Evolutionary conservation across 805 yeast genomes (phyloP).

Genomic region (Candida incommunis): DNA sequence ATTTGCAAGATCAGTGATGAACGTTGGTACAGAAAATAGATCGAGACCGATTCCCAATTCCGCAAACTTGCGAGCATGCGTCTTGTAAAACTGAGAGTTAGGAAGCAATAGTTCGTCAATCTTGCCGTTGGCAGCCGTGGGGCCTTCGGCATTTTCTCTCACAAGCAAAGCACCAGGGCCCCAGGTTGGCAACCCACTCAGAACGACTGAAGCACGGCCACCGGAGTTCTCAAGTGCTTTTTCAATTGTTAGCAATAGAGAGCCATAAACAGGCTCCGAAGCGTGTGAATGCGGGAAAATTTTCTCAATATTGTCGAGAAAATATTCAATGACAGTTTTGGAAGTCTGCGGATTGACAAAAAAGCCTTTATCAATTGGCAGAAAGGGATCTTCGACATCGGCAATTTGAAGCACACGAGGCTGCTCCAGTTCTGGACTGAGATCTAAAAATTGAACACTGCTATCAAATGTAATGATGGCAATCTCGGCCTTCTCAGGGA

Average conservation of each 20-base stretch:
- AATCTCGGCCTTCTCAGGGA: slow-evolving; percentile 29
- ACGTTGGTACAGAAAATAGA: slow-evolving; percentile 51
- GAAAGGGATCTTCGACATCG: slow-evolving; percentile 64
- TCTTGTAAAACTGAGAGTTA: slow-evolving; percentile 46
- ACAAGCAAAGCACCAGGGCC: slow-evolving; percentile 53
- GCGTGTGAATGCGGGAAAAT: slow-evolving; percentile 25
- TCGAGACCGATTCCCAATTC: slow-evolving; percentile 59
- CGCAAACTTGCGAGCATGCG: slow-evolving; percentile 42
- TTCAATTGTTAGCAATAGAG: slow-evolving; percentile 59
- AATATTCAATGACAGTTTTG: slow-evolving; percentile 45
- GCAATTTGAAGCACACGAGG: slow-evolving; percentile 47
- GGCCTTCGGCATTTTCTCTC: slow-evolving; percentile 16
- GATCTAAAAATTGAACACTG: slow-evolving; percentile 55
- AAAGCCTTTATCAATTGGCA: slow-evolving; percentile 64
- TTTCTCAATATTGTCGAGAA: slow-evolving; percentile 47
- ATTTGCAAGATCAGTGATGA: slow-evolving; percentile 60
- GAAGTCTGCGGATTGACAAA: slow-evolving; percentile 70
- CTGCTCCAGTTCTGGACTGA: slow-evolving; percentile 39
- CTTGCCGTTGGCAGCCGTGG: slow-evolving; percentile 22
- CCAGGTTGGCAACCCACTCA: slow-evolving; percentile 60
- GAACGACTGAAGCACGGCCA: slow-evolving; percentile 63
- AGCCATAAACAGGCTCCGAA: slow-evolving; percentile 62
- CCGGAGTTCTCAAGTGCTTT: slow-evolving; percentile 45
- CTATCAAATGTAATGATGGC: slow-evolving; percentile 70
- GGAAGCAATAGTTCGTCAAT: slow-evolving; percentile 43